Conservation (phyloP, 345 rosid species). For the Hirschfeldia incana region DNA sequence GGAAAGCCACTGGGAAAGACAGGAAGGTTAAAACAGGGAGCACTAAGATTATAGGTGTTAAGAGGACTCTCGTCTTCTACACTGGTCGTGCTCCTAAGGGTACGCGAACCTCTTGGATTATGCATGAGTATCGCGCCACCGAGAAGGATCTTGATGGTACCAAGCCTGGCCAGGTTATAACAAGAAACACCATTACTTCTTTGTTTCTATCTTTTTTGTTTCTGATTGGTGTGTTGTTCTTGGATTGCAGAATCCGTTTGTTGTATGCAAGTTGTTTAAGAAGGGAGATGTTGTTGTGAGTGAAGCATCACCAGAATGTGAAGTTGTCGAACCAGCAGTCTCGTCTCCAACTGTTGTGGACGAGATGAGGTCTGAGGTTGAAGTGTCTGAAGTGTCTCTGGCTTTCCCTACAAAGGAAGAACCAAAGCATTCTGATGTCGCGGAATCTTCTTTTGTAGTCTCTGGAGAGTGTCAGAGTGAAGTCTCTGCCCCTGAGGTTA, state of each 20-base stretch:
- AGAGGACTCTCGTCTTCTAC: constrained; percentile 89
- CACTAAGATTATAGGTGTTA: constrained; percentile 73
- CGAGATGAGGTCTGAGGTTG: constrained; percentile 1
- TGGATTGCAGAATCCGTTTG: constrained; percentile 56
- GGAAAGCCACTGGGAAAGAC: constrained; percentile 97
- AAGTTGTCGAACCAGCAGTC: constrained; percentile 31
- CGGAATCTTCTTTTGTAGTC: constrained; percentile 20
- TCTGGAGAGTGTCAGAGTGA: constrained; percentile 25
- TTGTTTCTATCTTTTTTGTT: neutral
- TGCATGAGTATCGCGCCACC: constrained; percentile 87
- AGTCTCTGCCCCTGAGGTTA: constrained; percentile 29
- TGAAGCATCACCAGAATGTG: constrained; percentile 33
- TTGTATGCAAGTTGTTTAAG: constrained; percentile 65
- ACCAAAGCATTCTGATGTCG: constrained; percentile 1
- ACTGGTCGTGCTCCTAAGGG: constrained; percentile 85
- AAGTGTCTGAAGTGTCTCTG: constrained; percentile 37
- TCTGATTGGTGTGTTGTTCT: constrained; percentile 1
- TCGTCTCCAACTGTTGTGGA: constrained; percentile 39
- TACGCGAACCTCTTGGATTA: constrained; percentile 74
- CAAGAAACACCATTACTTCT: neutral
- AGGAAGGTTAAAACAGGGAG: constrained; percentile 58
- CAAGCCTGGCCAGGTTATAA: constrained; percentile 72
- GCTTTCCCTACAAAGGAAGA: constrained; percentile 23
- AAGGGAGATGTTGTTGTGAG: constrained; percentile 51
- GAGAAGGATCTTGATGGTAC: constrained; percentile 77